Percentiles rank a stretch among this genome's conserved stretches.
phyloP scores from a whole-genome alignment of 1,284 basidiomycete genomes.

The Lentinula novae-zelandiae region DNA sequence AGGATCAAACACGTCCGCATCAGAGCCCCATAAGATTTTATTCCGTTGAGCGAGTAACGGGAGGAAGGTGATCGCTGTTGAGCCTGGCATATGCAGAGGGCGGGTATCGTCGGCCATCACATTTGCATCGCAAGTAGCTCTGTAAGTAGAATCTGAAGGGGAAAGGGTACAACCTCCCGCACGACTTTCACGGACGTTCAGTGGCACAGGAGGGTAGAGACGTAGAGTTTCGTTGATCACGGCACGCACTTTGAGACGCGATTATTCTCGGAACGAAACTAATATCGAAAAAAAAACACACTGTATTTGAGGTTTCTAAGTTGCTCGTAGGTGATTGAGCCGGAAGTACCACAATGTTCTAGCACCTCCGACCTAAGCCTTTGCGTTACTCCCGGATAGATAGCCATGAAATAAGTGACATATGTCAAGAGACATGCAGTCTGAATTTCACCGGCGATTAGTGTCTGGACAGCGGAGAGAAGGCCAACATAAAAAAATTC shows the following conservation, averaged over 20 bases:
- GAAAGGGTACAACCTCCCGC: slow-evolving; percentile 46
- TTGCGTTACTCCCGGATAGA: slow-evolving; percentile 49
- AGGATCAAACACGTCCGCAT: slow-evolving; percentile 68
- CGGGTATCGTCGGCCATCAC: slow-evolving; percentile 28
- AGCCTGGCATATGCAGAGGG: slow-evolving; percentile 57
- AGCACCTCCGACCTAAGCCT: slow-evolving; percentile 62
- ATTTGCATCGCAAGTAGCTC: slow-evolving; percentile 24
- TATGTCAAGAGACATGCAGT: slow-evolving; percentile 63
- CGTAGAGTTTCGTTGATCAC: slow-evolving; percentile 72
- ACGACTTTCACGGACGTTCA: slow-evolving; percentile 60
- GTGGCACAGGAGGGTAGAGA: slow-evolving; percentile 68
- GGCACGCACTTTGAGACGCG: slow-evolving; percentile 49
- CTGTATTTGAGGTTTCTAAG: slow-evolving; percentile 60
- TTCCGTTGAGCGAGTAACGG: slow-evolving; percentile 61
- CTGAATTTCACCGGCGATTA: slow-evolving; percentile 24
- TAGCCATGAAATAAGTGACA: slow-evolving; percentile 61
- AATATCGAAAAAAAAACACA: slow-evolving; percentile 28
- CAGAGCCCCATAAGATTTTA: slow-evolving; percentile 57
- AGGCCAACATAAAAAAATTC: no score
- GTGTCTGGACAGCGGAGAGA: no score
- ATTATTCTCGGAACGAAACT: background rate
- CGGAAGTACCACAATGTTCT: slow-evolving; percentile 42
- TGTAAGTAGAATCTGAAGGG: slow-evolving; percentile 43
- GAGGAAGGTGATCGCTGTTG: slow-evolving; percentile 53
- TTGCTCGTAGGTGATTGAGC: slow-evolving; percentile 47